Percentiles rank a stretch among this genome's conserved stretches.
Evolutionary conservation across 192 early-diverging fungal genomes (phyloP).

Genomic region (Umbelopsis ramanniana): DNA sequence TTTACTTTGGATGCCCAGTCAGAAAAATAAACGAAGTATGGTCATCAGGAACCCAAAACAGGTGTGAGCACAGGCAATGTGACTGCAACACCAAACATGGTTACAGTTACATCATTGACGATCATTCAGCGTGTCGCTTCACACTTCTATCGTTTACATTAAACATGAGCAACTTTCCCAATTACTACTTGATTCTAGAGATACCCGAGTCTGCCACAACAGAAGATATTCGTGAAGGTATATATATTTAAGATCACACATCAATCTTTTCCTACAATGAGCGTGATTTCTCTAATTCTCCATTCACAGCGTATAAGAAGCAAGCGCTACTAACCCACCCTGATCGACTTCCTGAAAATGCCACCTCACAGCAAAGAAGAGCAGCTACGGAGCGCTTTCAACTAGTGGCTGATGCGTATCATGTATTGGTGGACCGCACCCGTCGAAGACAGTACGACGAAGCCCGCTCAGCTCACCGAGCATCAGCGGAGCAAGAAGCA

Average conservation of each 20-base stretch:
- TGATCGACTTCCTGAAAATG: constrained; percentile 29
- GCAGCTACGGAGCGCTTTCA: constrained; percentile 35
- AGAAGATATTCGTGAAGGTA: constrained; percentile 38
- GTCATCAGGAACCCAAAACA: too few species aligned
- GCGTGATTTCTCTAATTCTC: background rate
- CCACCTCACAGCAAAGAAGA: constrained; percentile 19
- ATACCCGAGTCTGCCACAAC: constrained; percentile 27
- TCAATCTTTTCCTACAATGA: background rate
- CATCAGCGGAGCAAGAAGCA: constrained; percentile 5
- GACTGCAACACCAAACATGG: constrained; percentile 11
- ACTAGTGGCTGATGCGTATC: constrained; percentile 36
- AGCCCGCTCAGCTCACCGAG: background rate
- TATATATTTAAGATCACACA: too few species aligned
- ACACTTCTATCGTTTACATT: background rate
- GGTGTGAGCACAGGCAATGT: background rate
- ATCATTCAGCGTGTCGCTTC: background rate
- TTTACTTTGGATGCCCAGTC: too few species aligned
- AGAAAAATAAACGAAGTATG: too few species aligned
- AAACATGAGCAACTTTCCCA: constrained; percentile 32
- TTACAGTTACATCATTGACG: background rate
- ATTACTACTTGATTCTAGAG: constrained; percentile 38
- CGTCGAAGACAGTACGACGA: constrained; percentile 36
- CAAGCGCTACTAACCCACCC: constrained; percentile 40
- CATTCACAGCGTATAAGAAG: constrained; percentile 36
- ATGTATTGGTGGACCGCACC: constrained; percentile 30